Percentiles rank a stretch among this genome's conserved stretches.
Evolutionary conservation across 257 asterid species (phyloP).

Genomic region (Lantana camara): DNA sequence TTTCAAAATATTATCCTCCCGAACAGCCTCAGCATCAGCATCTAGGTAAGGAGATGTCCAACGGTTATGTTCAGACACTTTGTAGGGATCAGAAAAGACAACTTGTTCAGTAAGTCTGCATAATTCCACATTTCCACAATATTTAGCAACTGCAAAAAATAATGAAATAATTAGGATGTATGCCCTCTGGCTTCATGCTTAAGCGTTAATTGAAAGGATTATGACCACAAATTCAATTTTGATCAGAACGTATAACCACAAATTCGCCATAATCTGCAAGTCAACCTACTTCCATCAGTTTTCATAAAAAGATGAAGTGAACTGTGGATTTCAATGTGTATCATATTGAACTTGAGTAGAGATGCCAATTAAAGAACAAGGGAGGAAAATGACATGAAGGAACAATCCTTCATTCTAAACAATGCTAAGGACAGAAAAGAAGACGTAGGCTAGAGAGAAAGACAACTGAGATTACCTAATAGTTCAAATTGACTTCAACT

Average conservation of each 20-base stretch:
- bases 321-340: background rate
- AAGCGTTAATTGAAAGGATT: background rate
- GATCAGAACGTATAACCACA: slow-evolving; percentile 18
- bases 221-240: slow-evolving; percentile 22
- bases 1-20: slow-evolving; percentile 72
- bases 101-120: slow-evolving; percentile 98
- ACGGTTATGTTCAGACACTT: slow-evolving; percentile 77
- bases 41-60: slow-evolving; percentile 94
- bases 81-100: slow-evolving; percentile 93
- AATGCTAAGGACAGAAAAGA: background rate
- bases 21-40: slow-evolving; percentile 82
- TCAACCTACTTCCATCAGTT: slow-evolving; percentile 12
- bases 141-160: slow-evolving; percentile 82
- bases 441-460: background rate
- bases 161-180: slow-evolving; percentile 22
- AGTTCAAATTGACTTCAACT: slow-evolving; percentile 4
- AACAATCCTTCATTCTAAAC: background rate
- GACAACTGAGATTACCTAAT: background rate
- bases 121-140: slow-evolving; percentile 87
- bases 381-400: background rate
- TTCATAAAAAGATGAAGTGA: background rate
- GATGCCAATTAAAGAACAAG: background rate
- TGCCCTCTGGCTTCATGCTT: slow-evolving; percentile 10
- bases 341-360: background rate
- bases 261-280: background rate